Conservation (phyloP, 306 rosid species). For the Pterocarpus macrocarpus region DNA sequence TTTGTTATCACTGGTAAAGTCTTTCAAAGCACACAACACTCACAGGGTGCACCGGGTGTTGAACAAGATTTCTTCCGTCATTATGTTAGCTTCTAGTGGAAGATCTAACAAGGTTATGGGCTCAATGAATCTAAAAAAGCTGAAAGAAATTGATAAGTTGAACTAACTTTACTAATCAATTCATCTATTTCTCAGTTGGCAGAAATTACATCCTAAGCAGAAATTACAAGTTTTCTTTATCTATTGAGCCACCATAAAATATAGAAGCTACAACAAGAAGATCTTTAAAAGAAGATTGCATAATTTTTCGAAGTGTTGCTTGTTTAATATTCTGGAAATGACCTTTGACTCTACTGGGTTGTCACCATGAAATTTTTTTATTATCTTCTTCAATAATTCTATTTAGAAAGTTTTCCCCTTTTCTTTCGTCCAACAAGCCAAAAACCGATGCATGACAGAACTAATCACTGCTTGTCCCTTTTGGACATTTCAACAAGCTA, state of each 20-base stretch:
- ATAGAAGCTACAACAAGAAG: constrained; percentile 79
- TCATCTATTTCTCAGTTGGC: background rate
- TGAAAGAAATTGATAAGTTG: constrained; percentile 4
- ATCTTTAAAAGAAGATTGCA: constrained; percentile 69
- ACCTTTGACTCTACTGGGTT: constrained; percentile 60
- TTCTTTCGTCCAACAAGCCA: too few relatives aligned
- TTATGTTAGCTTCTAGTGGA: constrained; percentile 74
- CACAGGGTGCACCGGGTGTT: too few relatives aligned
- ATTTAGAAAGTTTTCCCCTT: too few relatives aligned
- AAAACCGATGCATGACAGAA: too few relatives aligned
- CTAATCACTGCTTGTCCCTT: too few relatives aligned
- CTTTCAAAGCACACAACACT: too few relatives aligned
- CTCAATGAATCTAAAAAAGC: constrained; percentile 75
- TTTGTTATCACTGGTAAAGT: too few relatives aligned
- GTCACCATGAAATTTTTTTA: constrained; percentile 71
- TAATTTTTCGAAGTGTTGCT: constrained; percentile 68
- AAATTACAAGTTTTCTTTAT: constrained; percentile 74
- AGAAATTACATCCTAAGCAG: background rate
- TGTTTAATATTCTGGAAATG: constrained; percentile 71
- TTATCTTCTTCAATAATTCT: constrained; percentile 60
- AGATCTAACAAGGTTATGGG: constrained; percentile 90
- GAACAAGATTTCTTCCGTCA: constrained; percentile 94
- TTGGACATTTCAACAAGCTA: too few relatives aligned
- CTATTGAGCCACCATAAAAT: constrained; percentile 77
- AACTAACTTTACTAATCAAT: background rate